A percentile compares a stretch with the other conserved stretches of the same genome.
These are phyloP conservation scores for Calycina marina DNA, from an alignment of 2,329 filamentous ascomycete genomes.

Conservation along the genomic window DNA sequence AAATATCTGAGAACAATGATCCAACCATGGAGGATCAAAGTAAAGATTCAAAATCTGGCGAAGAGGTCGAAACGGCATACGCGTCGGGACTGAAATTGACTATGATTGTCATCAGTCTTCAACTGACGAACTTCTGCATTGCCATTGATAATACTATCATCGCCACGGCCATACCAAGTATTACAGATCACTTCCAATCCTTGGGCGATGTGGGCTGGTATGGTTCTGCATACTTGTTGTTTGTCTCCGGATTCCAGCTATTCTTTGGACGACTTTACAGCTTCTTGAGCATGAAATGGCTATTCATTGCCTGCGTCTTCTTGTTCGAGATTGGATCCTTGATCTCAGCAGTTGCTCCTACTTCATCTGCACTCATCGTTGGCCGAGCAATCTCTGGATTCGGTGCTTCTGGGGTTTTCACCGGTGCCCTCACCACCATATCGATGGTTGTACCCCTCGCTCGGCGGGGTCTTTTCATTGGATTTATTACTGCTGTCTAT, in stretches of 20 bases:
- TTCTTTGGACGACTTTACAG: slow-evolving; percentile 12
- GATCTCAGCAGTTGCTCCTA: slow-evolving; percentile 34
- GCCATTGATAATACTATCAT: slow-evolving; percentile 1
- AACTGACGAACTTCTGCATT: neutral
- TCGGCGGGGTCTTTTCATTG: slow-evolving; percentile 1
- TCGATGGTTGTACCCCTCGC: slow-evolving; percentile 19
- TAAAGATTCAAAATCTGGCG: no score
- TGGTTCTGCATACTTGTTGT: slow-evolving; percentile 17
- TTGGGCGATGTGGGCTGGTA: neutral
- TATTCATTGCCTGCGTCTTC: slow-evolving; percentile 20
- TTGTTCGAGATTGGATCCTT: slow-evolving; percentile 41
- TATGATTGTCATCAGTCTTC: neutral
- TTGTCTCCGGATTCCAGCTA: slow-evolving; percentile 15
- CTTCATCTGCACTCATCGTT: slow-evolving; percentile 35
- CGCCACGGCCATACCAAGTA: neutral
- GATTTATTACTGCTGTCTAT: slow-evolving; percentile 1
- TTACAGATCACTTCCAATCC: neutral
- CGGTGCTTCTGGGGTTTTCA: slow-evolving; percentile 31
- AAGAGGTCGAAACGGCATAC: neutral
- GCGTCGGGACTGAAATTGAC: neutral
- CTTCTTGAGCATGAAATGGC: slow-evolving; percentile 12
- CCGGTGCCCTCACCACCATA: slow-evolving; percentile 35
- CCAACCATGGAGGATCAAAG: no score
- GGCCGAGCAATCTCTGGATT: slow-evolving; percentile 26
- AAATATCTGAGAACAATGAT: no score